Evolutionary conservation across 2,329 filamentous ascomycete genomes (phyloP), one percentile per base, ranked within the genome.

Genomic region (Parastagonospora nodorum): DNA sequence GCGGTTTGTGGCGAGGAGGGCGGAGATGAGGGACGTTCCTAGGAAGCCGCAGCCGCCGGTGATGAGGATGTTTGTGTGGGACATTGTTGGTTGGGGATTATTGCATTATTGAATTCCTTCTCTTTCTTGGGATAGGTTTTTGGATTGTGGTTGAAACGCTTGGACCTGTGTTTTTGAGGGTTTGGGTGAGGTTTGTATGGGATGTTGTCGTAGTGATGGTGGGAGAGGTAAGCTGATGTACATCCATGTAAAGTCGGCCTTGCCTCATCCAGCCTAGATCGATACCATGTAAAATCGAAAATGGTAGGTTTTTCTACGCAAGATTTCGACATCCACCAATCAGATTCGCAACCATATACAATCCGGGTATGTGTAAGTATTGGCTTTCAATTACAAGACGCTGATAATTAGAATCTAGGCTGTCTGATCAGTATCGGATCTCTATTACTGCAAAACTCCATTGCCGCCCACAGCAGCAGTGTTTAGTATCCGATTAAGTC

Each of bases 21-120:
- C 68, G n/a, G 66, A 61, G 1, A 79, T 66, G 16, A 80, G 71
- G 24, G 67, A 67, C 8, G 70, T 65, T 29, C 78, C 78, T 2
- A 81, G 62, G 58, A 80, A 81, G 10, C 78, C 78, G 33, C 71
- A 72, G 10, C 76, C 78, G n/a, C 78, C 78, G 2, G 78, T 80
- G 24, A 80, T 68, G 2, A 80, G 67, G 32, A 80, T 54, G 30
- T 65, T 63, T 11, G 54, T 61, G 46, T 45, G 55, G 5, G 60
- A 56, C 67, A 72, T 75, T 19, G n/a, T 9, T 12, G 9, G 10
- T 24, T 19, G 37, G 9, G 19, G 37, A 16, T 39, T 24, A 24
- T 24, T 3, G 19, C 19, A 24, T 24, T 3, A 24, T 24, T 24
- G 3, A 5, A 24, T 24, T 24, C 19, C 19, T 24, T 24, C 19